Conservation (phyloP, 2,329 filamentous ascomycete genomes). For the Arthroderma uncinatum region DNA sequence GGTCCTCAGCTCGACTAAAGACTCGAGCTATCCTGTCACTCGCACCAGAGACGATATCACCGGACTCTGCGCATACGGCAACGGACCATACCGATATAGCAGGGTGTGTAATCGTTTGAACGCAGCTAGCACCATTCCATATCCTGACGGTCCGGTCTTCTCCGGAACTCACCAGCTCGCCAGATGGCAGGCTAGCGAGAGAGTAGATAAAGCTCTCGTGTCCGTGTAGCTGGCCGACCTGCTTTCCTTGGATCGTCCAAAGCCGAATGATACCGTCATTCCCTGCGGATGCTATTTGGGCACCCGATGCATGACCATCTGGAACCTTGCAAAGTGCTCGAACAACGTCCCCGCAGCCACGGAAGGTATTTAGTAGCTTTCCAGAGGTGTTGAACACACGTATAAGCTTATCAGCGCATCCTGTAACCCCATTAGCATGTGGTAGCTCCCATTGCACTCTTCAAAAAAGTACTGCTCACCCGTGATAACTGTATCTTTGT, state of each 20-base stretch:
- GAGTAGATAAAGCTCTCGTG: conserved; percentile 96
- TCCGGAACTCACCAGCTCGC: conserved; percentile 79
- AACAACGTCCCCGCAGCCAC: conserved; percentile 69
- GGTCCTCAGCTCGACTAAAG: conserved; percentile 62
- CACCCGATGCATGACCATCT: conserved; percentile 61
- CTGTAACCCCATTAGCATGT: conserved; percentile 27
- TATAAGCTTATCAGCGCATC: conserved; percentile 80
- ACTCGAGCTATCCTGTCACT: conserved; percentile 79
- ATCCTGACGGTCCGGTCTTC: conserved; percentile 89
- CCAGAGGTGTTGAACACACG: conserved; percentile 63
- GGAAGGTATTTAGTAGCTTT: conserved; percentile 52
- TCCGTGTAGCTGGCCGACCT: conserved; percentile 66
- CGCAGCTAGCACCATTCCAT: conserved; percentile 71
- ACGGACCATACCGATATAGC: conserved; percentile 95
- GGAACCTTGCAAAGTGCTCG: conserved; percentile 80
- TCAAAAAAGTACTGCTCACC: conserved; percentile 26
- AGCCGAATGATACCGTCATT: conserved; percentile 84
- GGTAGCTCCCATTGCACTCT: background rate
- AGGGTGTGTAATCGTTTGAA: conserved; percentile 94
- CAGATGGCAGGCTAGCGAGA: conserved; percentile 62
- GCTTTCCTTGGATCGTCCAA: conserved; percentile 70
- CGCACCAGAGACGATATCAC: conserved; percentile 86
- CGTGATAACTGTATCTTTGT: conserved; percentile 69
- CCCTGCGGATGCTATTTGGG: conserved; percentile 86
- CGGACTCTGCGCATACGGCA: conserved; percentile 66